Percentiles rank a stretch among this genome's conserved stretches.
Conservation (phyloP, 305 asterid species). For the Fraxinus sp. region DNA sequence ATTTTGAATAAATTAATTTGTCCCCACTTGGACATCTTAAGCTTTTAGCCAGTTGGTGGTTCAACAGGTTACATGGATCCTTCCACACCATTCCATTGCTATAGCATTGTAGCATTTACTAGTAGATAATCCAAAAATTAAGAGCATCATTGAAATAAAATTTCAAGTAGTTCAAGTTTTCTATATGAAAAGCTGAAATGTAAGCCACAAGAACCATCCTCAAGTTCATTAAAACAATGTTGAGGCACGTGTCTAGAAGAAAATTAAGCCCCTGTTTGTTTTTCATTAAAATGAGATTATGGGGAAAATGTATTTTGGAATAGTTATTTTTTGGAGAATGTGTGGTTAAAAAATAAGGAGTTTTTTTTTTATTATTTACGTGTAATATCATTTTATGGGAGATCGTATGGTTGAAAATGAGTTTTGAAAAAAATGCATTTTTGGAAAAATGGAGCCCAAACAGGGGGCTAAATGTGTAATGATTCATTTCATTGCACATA, state of each 20-base stretch:
- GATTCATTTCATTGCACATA: background rate
- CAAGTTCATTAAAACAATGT: background rate
- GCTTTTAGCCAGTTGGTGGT: background rate
- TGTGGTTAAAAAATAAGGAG: no score
- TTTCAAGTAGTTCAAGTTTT: background rate
- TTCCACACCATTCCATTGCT: background rate
- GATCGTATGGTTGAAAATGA: no score
- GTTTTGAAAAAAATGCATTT: no score
- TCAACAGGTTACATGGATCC: background rate
- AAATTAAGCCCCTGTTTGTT: background rate
- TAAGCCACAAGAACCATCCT: background rate
- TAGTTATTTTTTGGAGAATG: no score
- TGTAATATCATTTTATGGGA: no score
- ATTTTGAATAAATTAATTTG: background rate
- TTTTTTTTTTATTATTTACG: no score
- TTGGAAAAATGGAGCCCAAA: no score
- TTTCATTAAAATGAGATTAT: no score
- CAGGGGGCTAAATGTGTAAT: background rate
- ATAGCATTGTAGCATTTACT: background rate
- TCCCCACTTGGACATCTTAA: background rate
- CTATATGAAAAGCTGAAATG: background rate
- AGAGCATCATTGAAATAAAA: constrained; percentile 1
- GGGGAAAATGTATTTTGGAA: no score
- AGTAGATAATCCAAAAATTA: constrained; percentile 7
- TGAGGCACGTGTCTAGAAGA: background rate